Evolutionary conservation across 805 yeast genomes (phyloP).

Genomic region (Kodamaea laetipori): DNA sequence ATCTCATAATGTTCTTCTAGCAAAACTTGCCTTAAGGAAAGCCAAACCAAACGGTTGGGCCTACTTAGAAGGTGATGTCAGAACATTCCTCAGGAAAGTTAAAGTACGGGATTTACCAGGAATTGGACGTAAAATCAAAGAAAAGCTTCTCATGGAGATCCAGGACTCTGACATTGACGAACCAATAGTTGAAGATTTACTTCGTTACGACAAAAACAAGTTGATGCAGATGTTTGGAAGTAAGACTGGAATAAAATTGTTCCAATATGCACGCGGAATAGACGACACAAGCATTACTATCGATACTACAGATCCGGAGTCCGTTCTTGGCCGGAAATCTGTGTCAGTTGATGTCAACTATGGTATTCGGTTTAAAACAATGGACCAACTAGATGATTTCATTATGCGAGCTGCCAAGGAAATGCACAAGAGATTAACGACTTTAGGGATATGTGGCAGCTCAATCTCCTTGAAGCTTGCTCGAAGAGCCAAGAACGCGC

Average conservation of each 20-base stretch:
- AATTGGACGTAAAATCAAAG: slow-evolving; percentile 53
- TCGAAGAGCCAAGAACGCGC: slow-evolving; percentile 64
- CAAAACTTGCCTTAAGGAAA: slow-evolving; percentile 67
- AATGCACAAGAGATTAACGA: slow-evolving; percentile 52
- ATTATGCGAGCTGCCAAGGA: slow-evolving; percentile 60
- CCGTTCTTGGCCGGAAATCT: slow-evolving; percentile 61
- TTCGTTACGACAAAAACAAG: slow-evolving; percentile 30
- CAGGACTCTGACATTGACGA: slow-evolving; percentile 15
- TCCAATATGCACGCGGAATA: slow-evolving; percentile 61
- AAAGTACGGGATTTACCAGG: slow-evolving; percentile 57
- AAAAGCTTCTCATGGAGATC: slow-evolving; percentile 45
- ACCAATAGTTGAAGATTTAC: slow-evolving; percentile 43
- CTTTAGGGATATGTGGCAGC: slow-evolving; percentile 52
- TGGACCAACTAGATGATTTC: slow-evolving; percentile 65
- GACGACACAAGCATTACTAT: slow-evolving; percentile 65
- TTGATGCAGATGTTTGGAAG: slow-evolving; percentile 59
- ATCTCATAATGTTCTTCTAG: slow-evolving; percentile 71
- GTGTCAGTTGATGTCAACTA: slow-evolving; percentile 88
- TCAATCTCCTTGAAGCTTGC: slow-evolving; percentile 68
- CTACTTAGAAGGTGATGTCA: slow-evolving; percentile 33
- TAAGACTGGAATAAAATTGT: slow-evolving; percentile 68
- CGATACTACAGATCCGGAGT: slow-evolving; percentile 47
- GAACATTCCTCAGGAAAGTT: slow-evolving; percentile 38
- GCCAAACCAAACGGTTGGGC: slow-evolving; percentile 82
- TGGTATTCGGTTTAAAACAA: slow-evolving; percentile 76